Evolutionary conservation across 441 rosid genomes (phyloP), one percentile per base, ranked within the genome.

Genomic region (Erodium moschatum): DNA sequence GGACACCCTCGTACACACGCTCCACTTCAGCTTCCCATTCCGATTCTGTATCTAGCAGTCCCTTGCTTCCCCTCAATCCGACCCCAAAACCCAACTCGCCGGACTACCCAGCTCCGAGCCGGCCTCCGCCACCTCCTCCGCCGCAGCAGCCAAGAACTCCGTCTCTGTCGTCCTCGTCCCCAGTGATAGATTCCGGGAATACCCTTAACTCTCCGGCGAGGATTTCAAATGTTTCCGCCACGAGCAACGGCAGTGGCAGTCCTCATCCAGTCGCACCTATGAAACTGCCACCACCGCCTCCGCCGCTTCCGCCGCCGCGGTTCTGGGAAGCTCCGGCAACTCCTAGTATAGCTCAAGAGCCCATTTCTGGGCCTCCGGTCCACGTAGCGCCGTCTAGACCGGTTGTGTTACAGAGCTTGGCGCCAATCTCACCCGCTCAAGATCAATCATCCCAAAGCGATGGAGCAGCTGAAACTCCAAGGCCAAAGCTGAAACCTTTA

Each of bases 401-500:
- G 31, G 31, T 15, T n/a, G 16, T 56, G 67, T 84, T 46, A 52
- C 69, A 18, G 70, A 66, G 61, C 56, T 48, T 4, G 31, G 31
- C 3, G 3, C 4, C 31, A 29, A 29, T 29, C 1, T 29, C 46
- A 40, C 46, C 46, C 1, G 46, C 46, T 40, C 11, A 40, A 9
- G 46, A 8, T 8, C 46, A 8, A 40, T 40, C 12, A 11, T 8
- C 46, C 46, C 46, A 40, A 40, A 40, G 12, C 46, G 11, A 11
- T 29, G 31, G 73, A 67, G 64, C 68, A 6, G 10, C 11, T 6
- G 44, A 38, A 9, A 6, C 76, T 86, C 48, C 82, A 20, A 87
- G 76, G 70, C 96, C 97, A 66, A 90, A 83, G 82, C 70, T 93
- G 76, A 93, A 87, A 78, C 87, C 98, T 54, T 82, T 93, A 58